Evolutionary conservation across 345 rosid genomes (phyloP).

Genomic region (Citrus maxima): DNA sequence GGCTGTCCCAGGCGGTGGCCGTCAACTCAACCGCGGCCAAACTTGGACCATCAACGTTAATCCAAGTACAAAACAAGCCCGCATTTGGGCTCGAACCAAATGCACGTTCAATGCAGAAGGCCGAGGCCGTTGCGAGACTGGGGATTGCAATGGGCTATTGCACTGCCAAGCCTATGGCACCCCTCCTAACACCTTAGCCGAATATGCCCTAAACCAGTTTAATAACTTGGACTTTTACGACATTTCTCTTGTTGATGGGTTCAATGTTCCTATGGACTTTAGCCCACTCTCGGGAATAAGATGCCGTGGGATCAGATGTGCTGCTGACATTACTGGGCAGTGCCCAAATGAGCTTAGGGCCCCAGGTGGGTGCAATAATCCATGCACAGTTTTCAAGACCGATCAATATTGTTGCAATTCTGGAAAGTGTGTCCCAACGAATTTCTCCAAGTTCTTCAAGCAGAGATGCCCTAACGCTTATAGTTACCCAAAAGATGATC

Average conservation of each 20-base stretch:
- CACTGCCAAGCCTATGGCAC: slow-evolving; percentile 47
- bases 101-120: slow-evolving; percentile 2
- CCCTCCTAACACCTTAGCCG: slow-evolving; percentile 37
- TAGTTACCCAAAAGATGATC: slow-evolving; percentile 33
- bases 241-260: slow-evolving; percentile 52
- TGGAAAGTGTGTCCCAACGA: slow-evolving; percentile 21
- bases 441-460: slow-evolving; percentile 24
- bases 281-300: slow-evolving; percentile 33
- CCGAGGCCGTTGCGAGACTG: slow-evolving; percentile 40
- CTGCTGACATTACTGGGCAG: slow-evolving; percentile 52
- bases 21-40: not conserved
- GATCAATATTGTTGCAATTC: slow-evolving; percentile 45
- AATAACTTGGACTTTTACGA: slow-evolving; percentile 38
- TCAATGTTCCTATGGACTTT: slow-evolving; percentile 50
- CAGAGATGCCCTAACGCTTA: slow-evolving; percentile 22
- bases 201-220: slow-evolving; percentile 56
- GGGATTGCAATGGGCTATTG: slow-evolving; percentile 51
- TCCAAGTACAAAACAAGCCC: not conserved
- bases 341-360: slow-evolving; percentile 41
- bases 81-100: slow-evolving; percentile 4
- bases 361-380: slow-evolving; percentile 32
- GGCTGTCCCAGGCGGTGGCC: slow-evolving; percentile 2
- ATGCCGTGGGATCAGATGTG: slow-evolving; percentile 44
- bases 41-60: not conserved
- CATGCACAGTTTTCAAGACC: slow-evolving; percentile 49